Conservation (phyloP, 306 rosid species). For the Cucumis cinereus region DNA sequence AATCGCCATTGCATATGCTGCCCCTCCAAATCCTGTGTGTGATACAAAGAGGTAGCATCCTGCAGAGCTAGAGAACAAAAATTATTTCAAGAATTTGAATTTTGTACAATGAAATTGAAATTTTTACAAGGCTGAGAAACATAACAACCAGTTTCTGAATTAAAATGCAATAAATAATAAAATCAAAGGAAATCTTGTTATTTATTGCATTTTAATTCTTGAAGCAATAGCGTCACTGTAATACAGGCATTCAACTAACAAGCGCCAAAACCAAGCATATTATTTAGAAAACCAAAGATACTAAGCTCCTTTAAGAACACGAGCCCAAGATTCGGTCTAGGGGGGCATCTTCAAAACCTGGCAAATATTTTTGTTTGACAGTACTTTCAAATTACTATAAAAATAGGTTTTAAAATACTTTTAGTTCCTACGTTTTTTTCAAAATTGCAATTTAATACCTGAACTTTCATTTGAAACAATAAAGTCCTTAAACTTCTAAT, state of each 20-base stretch:
- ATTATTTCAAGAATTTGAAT: slow-evolving; percentile 5
- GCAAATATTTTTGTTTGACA: not conserved
- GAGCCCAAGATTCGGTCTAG: not conserved
- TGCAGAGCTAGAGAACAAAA: slow-evolving; percentile 45
- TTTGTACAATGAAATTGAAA: slow-evolving; percentile 4
- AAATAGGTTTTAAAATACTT: no score
- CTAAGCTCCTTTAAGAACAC: not conserved
- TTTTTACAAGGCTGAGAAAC: not conserved
- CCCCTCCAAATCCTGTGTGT: slow-evolving; percentile 95
- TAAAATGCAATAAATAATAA: no score
- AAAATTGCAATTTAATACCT: no score
- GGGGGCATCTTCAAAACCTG: not conserved
- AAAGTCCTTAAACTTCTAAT: no score
- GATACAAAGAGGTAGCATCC: slow-evolving; percentile 74
- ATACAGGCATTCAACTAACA: not conserved
- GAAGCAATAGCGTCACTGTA: not conserved
- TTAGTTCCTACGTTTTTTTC: no score
- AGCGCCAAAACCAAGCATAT: not conserved
- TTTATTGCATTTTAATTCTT: not conserved
- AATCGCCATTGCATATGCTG: slow-evolving; percentile 76
- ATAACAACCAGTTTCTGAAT: not conserved
- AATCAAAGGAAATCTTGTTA: not conserved
- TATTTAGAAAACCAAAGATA: no score
- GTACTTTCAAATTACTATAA: not conserved
- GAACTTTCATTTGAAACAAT: no score